phyloP scores from a whole-genome alignment of 2,329 filamentous ascomycete genomes.

The Berkeleyomyces rouxiae region DNA sequence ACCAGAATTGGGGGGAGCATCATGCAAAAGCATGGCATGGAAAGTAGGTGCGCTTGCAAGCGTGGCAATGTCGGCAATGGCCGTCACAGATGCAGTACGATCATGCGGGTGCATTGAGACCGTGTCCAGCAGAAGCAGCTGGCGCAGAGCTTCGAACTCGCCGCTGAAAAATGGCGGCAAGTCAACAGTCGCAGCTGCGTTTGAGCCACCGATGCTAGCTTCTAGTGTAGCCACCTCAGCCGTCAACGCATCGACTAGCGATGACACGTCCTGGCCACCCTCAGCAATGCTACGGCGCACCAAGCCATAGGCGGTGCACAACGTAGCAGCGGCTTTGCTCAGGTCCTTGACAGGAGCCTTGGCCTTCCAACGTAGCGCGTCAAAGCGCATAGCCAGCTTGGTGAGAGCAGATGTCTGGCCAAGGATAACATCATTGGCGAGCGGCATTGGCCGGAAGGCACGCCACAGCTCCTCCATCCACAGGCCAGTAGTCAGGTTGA shows the following conservation, averaged over 20 bases:
- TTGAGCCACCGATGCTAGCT: conserved; percentile 24
- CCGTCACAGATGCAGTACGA: not conserved
- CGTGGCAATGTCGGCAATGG: conserved; percentile 26
- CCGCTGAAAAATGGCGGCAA: conserved; percentile 33
- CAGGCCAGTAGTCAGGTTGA: conserved; percentile 57
- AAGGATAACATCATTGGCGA: conserved; percentile 30
- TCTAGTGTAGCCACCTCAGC: conserved; percentile 37
- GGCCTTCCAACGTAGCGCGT: conserved; percentile 42
- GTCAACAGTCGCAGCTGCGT: conserved; percentile 19
- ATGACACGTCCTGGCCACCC: conserved; percentile 25
- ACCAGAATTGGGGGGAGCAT: conserved; percentile 22
- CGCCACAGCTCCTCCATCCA: conserved; percentile 72
- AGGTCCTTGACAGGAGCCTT: conserved; percentile 35
- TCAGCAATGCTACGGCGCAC: conserved; percentile 26
- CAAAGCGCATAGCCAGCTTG: conserved; percentile 40
- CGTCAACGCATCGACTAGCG: conserved; percentile 33
- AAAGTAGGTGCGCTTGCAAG: conserved; percentile 30
- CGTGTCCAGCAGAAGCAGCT: conserved; percentile 30
- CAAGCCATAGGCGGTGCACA: conserved; percentile 40
- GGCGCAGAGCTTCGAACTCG: conserved; percentile 41
- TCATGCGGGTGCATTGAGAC: not conserved
- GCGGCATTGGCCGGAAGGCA: conserved; percentile 45
- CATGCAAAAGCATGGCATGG: conserved; percentile 26
- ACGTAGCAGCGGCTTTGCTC: conserved; percentile 34
- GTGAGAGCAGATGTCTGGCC: conserved; percentile 35